phyloP scores from a whole-genome alignment of 2,329 filamentous ascomycete genomes.

The Sporothrix curviconia region DNA sequence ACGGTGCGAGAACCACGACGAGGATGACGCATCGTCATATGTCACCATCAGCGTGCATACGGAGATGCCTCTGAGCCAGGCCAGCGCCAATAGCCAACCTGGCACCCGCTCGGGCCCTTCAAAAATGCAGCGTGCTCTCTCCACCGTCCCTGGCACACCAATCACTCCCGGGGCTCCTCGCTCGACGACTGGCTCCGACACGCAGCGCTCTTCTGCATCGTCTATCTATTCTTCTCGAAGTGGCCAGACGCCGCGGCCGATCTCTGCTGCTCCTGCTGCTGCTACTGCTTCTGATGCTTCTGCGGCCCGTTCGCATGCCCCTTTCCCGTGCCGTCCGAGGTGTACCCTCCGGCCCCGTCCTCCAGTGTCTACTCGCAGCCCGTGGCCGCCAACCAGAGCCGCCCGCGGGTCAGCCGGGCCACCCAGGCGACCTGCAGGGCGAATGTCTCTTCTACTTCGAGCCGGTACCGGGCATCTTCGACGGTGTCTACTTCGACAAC shows the following conservation, averaged over 20 bases:
- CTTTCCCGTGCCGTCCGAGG: neutral
- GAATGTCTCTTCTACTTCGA: neutral
- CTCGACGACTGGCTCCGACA: too few relatives aligned
- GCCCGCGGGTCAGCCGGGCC: neutral
- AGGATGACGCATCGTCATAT: neutral
- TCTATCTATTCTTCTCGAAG: too few relatives aligned
- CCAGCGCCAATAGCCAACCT: too few relatives aligned
- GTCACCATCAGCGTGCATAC: conserved; percentile 12
- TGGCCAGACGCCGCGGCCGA: too few relatives aligned
- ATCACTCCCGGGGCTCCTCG: too few relatives aligned
- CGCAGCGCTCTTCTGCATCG: too few relatives aligned
- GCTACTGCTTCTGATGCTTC: neutral
- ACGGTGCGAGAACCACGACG: neutral
- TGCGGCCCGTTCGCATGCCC: neutral
- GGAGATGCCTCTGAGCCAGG: neutral
- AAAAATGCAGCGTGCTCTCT: too few relatives aligned
- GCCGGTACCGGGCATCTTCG: neutral
- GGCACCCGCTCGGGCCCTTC: too few relatives aligned
- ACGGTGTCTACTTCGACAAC: neutral
- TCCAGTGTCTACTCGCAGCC: conserved; percentile 9
- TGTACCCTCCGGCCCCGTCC: neutral
- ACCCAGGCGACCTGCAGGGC: neutral
- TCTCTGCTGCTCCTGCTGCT: neutral
- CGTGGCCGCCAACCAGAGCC: neutral
- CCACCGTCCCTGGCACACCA: too few relatives aligned